Conservation (phyloP, 768 basidiomycete species). For the Agrocybe praecox region DNA sequence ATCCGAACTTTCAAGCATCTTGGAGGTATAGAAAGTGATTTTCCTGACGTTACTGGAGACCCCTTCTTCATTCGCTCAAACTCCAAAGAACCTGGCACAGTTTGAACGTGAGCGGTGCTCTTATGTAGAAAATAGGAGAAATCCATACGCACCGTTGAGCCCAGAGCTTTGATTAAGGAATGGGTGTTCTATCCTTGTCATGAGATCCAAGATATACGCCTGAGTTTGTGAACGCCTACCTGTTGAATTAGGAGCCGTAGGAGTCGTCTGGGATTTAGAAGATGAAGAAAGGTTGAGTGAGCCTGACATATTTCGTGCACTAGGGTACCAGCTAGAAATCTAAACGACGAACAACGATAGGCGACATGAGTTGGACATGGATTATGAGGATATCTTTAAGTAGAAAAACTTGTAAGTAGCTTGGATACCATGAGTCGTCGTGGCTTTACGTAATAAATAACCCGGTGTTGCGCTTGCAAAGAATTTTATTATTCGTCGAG, state of each 20-base stretch:
- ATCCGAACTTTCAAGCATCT: conserved; percentile 68
- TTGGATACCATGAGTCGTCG: neutral
- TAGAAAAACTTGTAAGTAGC: neutral
- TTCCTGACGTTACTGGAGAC: conserved; percentile 9
- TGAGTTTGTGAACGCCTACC: too few species aligned
- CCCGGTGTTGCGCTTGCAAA: neutral
- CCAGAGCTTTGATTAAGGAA: too few species aligned
- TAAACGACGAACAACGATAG: neutral
- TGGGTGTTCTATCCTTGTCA: too few species aligned
- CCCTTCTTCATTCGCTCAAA: too few species aligned
- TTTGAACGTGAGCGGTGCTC: too few species aligned
- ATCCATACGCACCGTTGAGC: too few species aligned
- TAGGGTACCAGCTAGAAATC: neutral
- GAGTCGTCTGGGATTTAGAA: too few species aligned
- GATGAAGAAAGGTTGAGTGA: neutral
- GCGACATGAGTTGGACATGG: conserved; percentile 26
- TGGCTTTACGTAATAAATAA: neutral
- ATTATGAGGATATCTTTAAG: neutral
- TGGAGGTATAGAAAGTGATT: conserved; percentile 21
- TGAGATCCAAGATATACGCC: too few species aligned
- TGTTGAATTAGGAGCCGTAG: too few species aligned
- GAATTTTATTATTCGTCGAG: conserved; percentile 7
- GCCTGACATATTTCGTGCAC: too few species aligned
- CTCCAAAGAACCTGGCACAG: too few species aligned
- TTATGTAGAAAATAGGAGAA: too few species aligned